phyloP scores from a whole-genome alignment of 352 stramenopile species.

The Pythium aquatile region DNA sequence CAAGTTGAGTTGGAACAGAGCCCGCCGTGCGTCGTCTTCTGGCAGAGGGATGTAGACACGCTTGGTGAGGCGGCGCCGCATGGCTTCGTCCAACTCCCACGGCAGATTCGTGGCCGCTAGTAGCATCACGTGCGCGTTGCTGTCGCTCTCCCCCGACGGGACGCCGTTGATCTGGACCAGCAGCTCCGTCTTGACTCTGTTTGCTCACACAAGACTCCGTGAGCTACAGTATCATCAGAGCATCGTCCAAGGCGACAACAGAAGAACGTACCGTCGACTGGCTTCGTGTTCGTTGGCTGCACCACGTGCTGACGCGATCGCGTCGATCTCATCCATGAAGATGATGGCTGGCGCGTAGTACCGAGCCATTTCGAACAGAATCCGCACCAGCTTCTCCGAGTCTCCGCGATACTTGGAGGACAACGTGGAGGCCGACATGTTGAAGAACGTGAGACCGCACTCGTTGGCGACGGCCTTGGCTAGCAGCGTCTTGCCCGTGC shows the following conservation, averaged over 20 bases:
- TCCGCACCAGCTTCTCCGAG: slow-evolving; percentile 95
- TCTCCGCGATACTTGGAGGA: slow-evolving; percentile 94
- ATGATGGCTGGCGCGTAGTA: slow-evolving; percentile 97
- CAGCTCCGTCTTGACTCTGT: slow-evolving; percentile 96
- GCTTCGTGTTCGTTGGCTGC: slow-evolving; percentile 83
- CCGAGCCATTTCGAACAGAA: slow-evolving; percentile 98
- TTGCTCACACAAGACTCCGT: too few relatives aligned
- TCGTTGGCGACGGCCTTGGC: slow-evolving; percentile 91
- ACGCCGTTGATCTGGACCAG: slow-evolving; percentile 98
- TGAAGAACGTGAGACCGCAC: slow-evolving; percentile 98
- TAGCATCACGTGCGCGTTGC: slow-evolving; percentile 81
- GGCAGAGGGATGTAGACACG: slow-evolving; percentile 87
- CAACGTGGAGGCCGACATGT: slow-evolving; percentile 91
- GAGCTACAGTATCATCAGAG: too few relatives aligned
- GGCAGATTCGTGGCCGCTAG: slow-evolving; percentile 96
- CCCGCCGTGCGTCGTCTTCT: slow-evolving; percentile 29
- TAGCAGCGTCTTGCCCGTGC: slow-evolving; percentile 90
- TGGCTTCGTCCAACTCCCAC: slow-evolving; percentile 96
- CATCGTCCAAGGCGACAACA: too few relatives aligned
- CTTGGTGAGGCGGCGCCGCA: slow-evolving; percentile 95
- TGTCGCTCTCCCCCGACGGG: slow-evolving; percentile 43
- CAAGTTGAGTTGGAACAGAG: slow-evolving; percentile 40
- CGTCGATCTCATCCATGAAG: slow-evolving; percentile 99
- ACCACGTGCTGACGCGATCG: slow-evolving; percentile 78
- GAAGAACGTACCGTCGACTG: slow-evolving; percentile 54